phyloP scores from a whole-genome alignment of 1,139 yeast species.

The Nadsonia starkeyi-henricii region DNA sequence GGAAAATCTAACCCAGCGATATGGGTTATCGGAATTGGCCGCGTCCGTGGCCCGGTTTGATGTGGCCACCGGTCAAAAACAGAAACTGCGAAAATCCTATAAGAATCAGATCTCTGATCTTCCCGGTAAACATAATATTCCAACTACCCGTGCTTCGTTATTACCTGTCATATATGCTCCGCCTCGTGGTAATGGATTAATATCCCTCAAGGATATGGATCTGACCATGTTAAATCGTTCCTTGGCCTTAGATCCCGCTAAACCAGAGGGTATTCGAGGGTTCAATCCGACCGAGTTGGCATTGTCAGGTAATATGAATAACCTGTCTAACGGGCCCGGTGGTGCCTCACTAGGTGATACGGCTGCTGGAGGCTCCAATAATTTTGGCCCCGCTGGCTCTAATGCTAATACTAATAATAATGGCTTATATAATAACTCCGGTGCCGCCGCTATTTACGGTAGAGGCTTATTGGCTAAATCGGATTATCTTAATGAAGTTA shows the following conservation, averaged over 20 bases:
- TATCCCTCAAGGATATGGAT: neutral
- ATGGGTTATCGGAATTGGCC: slow-evolving; percentile 55
- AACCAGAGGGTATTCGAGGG: neutral
- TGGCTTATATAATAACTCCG: neutral
- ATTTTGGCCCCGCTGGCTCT: neutral
- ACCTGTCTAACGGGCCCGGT: too few relatives aligned
- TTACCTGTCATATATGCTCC: slow-evolving; percentile 16
- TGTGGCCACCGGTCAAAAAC: slow-evolving; percentile 80
- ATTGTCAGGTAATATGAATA: neutral
- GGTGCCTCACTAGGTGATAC: too few relatives aligned
- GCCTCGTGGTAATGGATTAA: slow-evolving; percentile 21
- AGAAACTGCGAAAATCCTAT: slow-evolving; percentile 82
- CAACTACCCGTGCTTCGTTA: slow-evolving; percentile 25
- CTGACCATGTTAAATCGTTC: neutral
- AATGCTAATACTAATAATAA: neutral
- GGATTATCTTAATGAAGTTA: neutral
- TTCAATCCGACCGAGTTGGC: neutral
- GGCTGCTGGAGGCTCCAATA: too few relatives aligned
- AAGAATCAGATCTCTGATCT: slow-evolving; percentile 81
- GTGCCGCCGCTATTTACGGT: neutral
- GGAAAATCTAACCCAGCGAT: slow-evolving; percentile 47
- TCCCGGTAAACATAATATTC: slow-evolving; percentile 58
- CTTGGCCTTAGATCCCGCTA: neutral
- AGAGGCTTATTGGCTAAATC: neutral
- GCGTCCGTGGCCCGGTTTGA: slow-evolving; percentile 76